Evolutionary conservation across 345 rosid species (phyloP).

Genomic region (Gossypium anomalum): DNA sequence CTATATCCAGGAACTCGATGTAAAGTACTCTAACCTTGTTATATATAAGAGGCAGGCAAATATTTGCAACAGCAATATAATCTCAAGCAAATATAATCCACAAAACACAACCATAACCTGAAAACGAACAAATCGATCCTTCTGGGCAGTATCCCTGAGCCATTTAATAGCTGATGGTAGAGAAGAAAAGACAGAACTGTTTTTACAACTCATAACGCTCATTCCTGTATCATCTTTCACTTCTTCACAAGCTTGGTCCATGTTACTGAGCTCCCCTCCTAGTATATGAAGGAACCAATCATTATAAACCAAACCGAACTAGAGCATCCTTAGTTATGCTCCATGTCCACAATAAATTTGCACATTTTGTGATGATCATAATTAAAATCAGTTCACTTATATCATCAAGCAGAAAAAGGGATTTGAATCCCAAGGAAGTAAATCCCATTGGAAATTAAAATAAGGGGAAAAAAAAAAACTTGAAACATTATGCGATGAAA

Average conservation of each 20-base stretch:
- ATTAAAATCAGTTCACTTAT: background rate
- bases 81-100: too few species aligned
- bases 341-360: background rate
- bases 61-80: background rate
- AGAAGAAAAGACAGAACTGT: conserved; percentile 74
- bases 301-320: background rate
- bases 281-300: conserved; percentile 3
- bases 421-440: conserved; percentile 5
- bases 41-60: background rate
- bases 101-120: conserved; percentile 49
- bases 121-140: conserved; percentile 49
- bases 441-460: background rate
- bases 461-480: background rate
- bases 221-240: conserved; percentile 38
- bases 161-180: conserved; percentile 84
- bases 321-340: background rate
- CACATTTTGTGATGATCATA: background rate
- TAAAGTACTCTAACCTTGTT: background rate
- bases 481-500: background rate
- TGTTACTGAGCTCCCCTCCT: conserved; percentile 44
- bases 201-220: conserved; percentile 41
- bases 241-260: conserved; percentile 44
- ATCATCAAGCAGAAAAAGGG: background rate
- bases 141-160: conserved; percentile 67
- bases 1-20: background rate